Evolutionary conservation across 129 eudicot genomes (phyloP), one percentile per base, ranked within the genome.

Genomic region (Chrysanthemum seticuspe): DNA sequence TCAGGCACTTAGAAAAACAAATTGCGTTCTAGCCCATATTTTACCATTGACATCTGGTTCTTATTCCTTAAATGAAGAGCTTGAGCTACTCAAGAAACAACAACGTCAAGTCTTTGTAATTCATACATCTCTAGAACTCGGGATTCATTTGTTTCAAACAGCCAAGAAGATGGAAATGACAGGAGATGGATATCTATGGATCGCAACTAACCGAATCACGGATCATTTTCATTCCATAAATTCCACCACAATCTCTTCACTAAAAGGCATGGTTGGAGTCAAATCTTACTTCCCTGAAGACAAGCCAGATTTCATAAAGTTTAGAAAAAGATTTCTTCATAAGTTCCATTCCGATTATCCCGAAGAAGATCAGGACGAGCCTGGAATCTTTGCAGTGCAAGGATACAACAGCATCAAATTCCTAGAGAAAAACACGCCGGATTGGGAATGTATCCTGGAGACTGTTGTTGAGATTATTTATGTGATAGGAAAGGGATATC

Each of bases 261-360:
- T 88, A 74, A 88, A 87, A 74, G 96, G 92, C 6, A 78, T 89
- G 18, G 27, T 89, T 13, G 96, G 90, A 27, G 81, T 89, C 67
- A 78, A 76, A 81, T 74, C 74, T 9, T 81, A 75, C 66, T 71
- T 80, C 73, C 80, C 62, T 0, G 77, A 82, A 45, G 64, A 48
- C 13, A 61, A 14, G 12, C 58, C 58, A 1, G 36, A 76, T 14
- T 71, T 77, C 67, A 34, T 34, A 48, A 68, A 75, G 47, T 84
- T 87, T n/a, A 25, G 34, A 5, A 66, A 52, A 13, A 84, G 71
- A 66, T 87, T 85, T 67, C 68, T 55, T 3, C 50, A 15, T 36
- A 77, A 74, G 47, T 78, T 85, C 57, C 49, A 29, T 25, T n/a
- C 18, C 0, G 77, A 63, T 66, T 77, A 82, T 62, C 74, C 83